Conservation (phyloP, 1,284 basidiomycete species). For the Hemileia vastatrix region DNA sequence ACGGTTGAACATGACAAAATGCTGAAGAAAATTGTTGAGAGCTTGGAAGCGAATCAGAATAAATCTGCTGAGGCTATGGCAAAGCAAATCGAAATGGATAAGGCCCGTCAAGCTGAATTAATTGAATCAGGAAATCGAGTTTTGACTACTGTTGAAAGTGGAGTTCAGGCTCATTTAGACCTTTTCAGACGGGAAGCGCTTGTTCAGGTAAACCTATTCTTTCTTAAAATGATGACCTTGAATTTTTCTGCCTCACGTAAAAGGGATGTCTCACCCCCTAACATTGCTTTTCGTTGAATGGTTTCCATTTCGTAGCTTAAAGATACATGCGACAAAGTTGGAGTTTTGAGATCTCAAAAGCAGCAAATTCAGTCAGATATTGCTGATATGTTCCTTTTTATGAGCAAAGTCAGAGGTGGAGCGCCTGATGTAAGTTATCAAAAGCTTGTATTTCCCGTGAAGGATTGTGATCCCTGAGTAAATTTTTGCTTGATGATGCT, state of each 20-base stretch:
- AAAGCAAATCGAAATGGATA: constrained; percentile 10
- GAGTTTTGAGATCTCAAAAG: constrained; percentile 20
- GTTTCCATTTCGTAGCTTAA: constrained; percentile 13
- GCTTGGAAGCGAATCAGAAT: constrained; percentile 1
- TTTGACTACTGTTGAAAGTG: constrained; percentile 20
- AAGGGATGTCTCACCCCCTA: too few relatives aligned
- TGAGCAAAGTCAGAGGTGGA: constrained; percentile 24
- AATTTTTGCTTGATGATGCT: too few relatives aligned
- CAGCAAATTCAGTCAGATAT: constrained; percentile 23
- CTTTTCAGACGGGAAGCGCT: constrained; percentile 20
- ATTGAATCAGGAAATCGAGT: constrained; percentile 15
- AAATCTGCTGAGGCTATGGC: background rate
- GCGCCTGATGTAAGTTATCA: constrained; percentile 18
- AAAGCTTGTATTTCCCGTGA: too few relatives aligned
- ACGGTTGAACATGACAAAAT: constrained; percentile 18
- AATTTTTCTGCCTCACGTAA: too few relatives aligned
- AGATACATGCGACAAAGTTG: constrained; percentile 20
- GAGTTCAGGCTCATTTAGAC: constrained; percentile 20
- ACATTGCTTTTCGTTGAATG: background rate
- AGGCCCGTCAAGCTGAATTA: constrained; percentile 9
- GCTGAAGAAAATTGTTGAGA: constrained; percentile 13
- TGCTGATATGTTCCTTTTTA: constrained; percentile 19
- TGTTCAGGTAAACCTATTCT: constrained; percentile 2
- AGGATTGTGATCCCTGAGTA: too few relatives aligned
- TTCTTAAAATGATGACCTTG: too few relatives aligned